phyloP scores from a whole-genome alignment of 202 grass and related monocot species.

The Panicum virgatum region DNA sequence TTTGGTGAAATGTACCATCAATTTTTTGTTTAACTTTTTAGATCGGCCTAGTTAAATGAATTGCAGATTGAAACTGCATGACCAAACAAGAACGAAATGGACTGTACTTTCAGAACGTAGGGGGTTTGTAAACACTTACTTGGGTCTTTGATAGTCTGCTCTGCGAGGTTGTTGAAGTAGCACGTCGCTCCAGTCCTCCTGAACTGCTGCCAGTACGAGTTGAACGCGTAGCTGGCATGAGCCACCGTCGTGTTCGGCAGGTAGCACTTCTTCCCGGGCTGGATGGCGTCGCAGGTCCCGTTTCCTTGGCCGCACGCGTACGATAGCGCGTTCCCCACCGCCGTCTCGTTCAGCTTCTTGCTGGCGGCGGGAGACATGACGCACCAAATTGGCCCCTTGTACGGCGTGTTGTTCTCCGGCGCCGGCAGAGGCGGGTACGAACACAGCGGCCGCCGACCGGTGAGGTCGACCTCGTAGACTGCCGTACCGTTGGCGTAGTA shows the following conservation, averaged over 20 bases:
- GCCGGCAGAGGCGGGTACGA: conserved; percentile 51
- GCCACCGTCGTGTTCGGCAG: conserved; percentile 50
- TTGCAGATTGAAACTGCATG: too few species aligned
- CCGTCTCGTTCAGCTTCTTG: conserved; percentile 58
- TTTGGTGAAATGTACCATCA: background rate
- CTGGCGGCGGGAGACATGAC: conserved; percentile 35
- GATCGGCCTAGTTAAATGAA: background rate
- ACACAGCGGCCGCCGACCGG: conserved; percentile 42
- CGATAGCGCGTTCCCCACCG: conserved; percentile 45
- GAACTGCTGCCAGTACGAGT: conserved; percentile 94
- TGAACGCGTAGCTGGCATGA: conserved; percentile 90
- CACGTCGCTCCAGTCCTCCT: conserved; percentile 72
- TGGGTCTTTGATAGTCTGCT: conserved; percentile 66
- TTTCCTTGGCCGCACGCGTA: conserved; percentile 81
- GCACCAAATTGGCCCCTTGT: conserved; percentile 73
- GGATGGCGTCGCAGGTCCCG: conserved; percentile 66
- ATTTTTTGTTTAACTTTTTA: background rate
- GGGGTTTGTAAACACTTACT: too few species aligned
- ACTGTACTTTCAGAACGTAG: background rate
- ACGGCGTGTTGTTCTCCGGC: conserved; percentile 52
- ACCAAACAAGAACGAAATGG: background rate
- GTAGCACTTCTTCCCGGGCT: conserved; percentile 57
- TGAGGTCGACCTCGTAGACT: conserved; percentile 64
- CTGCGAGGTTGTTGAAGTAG: conserved; percentile 82
- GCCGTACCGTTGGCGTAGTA: conserved; percentile 59